A percentile compares a stretch with the other conserved stretches of the same genome.
Conservation (phyloP, 768 basidiomycete species). For the Mycena amicta region DNA sequence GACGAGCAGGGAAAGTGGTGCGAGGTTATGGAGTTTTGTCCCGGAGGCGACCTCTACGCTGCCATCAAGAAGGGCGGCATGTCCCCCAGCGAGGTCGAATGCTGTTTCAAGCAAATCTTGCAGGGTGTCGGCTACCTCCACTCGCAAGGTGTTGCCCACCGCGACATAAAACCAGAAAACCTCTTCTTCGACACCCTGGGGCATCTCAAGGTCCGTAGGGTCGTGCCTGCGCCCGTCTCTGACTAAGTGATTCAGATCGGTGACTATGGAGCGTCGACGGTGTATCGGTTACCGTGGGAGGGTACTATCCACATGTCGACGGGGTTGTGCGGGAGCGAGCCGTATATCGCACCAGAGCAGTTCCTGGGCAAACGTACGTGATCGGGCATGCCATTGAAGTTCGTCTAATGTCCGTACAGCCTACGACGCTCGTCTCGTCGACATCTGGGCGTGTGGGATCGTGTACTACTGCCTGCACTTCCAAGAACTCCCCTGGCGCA, state of each 20-base stretch:
- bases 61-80: slow-evolving; percentile 93
- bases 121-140: slow-evolving; percentile 89
- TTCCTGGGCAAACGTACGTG: slow-evolving; percentile 93
- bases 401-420: no score
- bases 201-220: slow-evolving; percentile 79
- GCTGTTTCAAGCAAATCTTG: slow-evolving; percentile 96
- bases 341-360: slow-evolving; percentile 98
- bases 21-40: slow-evolving; percentile 99
- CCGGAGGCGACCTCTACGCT: slow-evolving; percentile 96
- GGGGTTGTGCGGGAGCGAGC: slow-evolving; percentile 95
- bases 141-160: slow-evolving; percentile 95
- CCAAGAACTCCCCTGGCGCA: slow-evolving; percentile 97
- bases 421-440: slow-evolving; percentile 95
- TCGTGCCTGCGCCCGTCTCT: not conserved
- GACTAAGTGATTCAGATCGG: slow-evolving; percentile 66
- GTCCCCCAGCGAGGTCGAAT: slow-evolving; percentile 62
- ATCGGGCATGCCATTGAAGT: no score
- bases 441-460: slow-evolving; percentile 96
- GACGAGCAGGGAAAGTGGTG: slow-evolving; percentile 97
- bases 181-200: slow-evolving; percentile 91
- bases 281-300: slow-evolving; percentile 98
- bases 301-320: slow-evolving; percentile 95
- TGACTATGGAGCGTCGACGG: slow-evolving; percentile 98
- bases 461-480: slow-evolving; percentile 99
- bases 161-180: slow-evolving; percentile 98